Base-by-base conservation (phyloP, 1,284 basidiomycete genomes). In the Caloboletus firmus region DNA sequence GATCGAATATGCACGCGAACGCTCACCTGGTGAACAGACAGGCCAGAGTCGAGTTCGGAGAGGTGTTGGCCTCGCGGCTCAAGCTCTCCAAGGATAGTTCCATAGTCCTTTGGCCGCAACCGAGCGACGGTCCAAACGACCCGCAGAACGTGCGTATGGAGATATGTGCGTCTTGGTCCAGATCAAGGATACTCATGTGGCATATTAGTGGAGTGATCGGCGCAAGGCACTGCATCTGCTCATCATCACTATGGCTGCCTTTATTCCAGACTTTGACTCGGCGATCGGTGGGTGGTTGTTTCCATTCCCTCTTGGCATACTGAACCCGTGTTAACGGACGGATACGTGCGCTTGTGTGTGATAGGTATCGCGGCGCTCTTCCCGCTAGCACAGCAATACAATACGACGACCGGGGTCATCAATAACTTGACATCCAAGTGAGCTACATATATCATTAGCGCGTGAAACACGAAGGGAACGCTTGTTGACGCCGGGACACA, bases 101-200 rank as follows among this genome's bases (percentile, higher is more conserved):
- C 26, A 76, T 74, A 54, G 76, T 83, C 8, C 73, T 83, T 7
- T 83, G 81, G 79, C 81, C 81, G 0, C 82, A 83, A 57, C 81
- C 81, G 6, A 66, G 70, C 3, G 76, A 83, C 49, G 75, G 79
- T 59, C 79, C 75, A 5, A 68, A 78, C n/a, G 81, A 83, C 58
- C 80, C 81, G 5, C 81, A 83, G 56, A 83, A 83, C 57, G 79
- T 81, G 44, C 47, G 70, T 60, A 31, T 39, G 2, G 26, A 11
- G 2, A 20, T 10, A n/a, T 18, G 22, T 10, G 32, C 1, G 10
- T 20, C 10, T 51, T 35, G 11, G 22, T 15, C 20, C 12, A 10
- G 37, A 30, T 37, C 12, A 4, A 5, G 18, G 41, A 20, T 10
- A 39, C 37, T 37, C 24, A 52, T 26, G 9, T 41, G 45, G 10